A percentile compares a stretch with the other conserved stretches of the same genome.
phyloP scores from a whole-genome alignment of 768 basidiomycete species.

The Rhodotorula paludigena region DNA sequence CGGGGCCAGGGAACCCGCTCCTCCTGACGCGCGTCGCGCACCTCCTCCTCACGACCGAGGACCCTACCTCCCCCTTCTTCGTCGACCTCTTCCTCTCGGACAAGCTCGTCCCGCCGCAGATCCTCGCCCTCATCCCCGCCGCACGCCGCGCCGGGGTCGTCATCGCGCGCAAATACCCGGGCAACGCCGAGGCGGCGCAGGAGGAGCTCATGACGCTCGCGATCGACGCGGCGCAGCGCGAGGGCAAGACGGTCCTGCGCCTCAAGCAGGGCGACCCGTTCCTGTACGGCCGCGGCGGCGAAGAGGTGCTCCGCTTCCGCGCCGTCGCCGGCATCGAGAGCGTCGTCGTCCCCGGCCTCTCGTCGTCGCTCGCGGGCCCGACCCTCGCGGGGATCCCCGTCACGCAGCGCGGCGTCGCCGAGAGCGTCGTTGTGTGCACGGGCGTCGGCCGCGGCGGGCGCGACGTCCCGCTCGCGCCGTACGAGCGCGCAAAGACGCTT shows the following conservation, averaged over 20 bases:
- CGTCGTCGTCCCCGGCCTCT: constrained; percentile 80
- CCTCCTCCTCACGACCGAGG: constrained; percentile 64
- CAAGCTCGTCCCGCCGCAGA: constrained; percentile 86
- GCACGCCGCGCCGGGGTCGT: constrained; percentile 58
- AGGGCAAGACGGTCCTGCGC: constrained; percentile 79
- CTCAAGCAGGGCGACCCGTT: constrained; percentile 97
- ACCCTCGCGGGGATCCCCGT: constrained; percentile 85
- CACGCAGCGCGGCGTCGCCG: constrained; percentile 90
- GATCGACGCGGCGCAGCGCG: constrained; percentile 65
- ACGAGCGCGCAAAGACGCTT: constrained; percentile 72
- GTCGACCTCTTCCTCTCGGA: constrained; percentile 74
- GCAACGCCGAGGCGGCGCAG: constrained; percentile 92
- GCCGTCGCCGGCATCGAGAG: constrained; percentile 69
- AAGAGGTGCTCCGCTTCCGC: constrained; percentile 90
- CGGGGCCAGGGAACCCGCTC: constrained; percentile 90
- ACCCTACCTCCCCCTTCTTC: constrained; percentile 30
- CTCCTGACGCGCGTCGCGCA: constrained; percentile 85
- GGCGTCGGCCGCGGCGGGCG: constrained; percentile 85
- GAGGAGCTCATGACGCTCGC: constrained; percentile 90
- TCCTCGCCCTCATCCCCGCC: constrained; percentile 74
- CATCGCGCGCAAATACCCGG: constrained; percentile 95
- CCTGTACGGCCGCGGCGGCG: constrained; percentile 88
- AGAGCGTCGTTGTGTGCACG: constrained; percentile 82
- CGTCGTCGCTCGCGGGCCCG: constrained; percentile 83
- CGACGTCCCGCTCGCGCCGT: constrained; percentile 76